Base-by-base conservation (phyloP, 306 rosid species). In the Erythrophleum fordii region DNA sequence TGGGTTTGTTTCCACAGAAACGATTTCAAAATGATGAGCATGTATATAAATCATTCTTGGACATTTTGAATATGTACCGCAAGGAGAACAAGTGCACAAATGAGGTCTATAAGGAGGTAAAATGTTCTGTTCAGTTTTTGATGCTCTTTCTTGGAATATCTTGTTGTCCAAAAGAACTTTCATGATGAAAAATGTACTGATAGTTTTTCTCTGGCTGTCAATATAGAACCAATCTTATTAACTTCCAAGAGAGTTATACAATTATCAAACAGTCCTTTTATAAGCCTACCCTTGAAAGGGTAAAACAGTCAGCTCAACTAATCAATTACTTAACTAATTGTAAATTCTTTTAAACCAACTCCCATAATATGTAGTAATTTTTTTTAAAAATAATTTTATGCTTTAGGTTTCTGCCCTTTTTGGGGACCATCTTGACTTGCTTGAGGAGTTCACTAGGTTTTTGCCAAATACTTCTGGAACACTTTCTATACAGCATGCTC, bases 51-150 rank as follows among this genome's bases (percentile, higher is more conserved):
- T 84, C 91, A 61, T 93, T 93, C 49, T 69, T 86, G 20, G 91
- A 88, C 84, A 86, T 73, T 69, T 71, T 93, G 81, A 83, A 84
- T 72, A 51, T 83, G 91, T 83, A 85, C 55, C 77, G 87, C 29
- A 83, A 81, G 81, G 96, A 87, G 73, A 86, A 71, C 81, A 91
- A 81, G 83, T 83, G 83, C 52, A 79, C 81, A 6, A 78, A 18
- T 22, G 87, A 90, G 81, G 88, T 88, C 68, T 87, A 86, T 59
- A 28, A 26, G n/a, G 87, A 93, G 97, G 97, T 91, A 78, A n/a
- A 44, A 8, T 67, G 42, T 65, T 65, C 17, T 79, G 56, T 18
- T 31, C 29, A 12, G 31, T 23, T 12, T 26, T 12, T 46, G 18
- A 10, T 0, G 10, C n/a, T 35, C 23, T 26, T 39, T 49, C 5